phyloP scores from a whole-genome alignment of 1,139 yeast genomes.

The Pichia sp. region DNA sequence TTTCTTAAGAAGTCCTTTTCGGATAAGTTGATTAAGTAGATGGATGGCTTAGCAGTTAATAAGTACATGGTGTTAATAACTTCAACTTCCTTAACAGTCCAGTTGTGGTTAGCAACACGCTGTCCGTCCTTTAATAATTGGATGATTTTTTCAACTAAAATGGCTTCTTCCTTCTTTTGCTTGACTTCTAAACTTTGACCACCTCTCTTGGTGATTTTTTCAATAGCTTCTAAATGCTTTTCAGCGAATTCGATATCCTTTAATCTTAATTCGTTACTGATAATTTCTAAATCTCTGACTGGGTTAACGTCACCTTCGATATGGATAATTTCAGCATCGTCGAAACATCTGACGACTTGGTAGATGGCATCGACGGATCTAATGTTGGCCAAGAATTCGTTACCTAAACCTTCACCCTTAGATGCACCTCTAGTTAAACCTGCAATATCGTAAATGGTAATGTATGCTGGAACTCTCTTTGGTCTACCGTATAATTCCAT shows the following conservation, averaged over 20 bases:
- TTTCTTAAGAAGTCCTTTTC: slow-evolving; percentile 95
- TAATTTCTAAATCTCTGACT: slow-evolving; percentile 89
- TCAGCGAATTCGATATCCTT: slow-evolving; percentile 96
- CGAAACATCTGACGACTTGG: slow-evolving; percentile 98
- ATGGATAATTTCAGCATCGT: slow-evolving; percentile 97
- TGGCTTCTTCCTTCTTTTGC: slow-evolving; percentile 91
- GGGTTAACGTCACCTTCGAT: slow-evolving; percentile 99
- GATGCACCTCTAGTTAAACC: slow-evolving; percentile 98
- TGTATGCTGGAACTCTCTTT: slow-evolving; percentile 82
- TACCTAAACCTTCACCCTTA: slow-evolving; percentile 98
- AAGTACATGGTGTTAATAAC: slow-evolving; percentile 81
- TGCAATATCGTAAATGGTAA: slow-evolving; percentile 96
- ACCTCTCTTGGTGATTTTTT: slow-evolving; percentile 87
- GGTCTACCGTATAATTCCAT: slow-evolving; percentile 48
- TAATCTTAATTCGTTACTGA: slow-evolving; percentile 87
- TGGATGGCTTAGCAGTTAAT: slow-evolving; percentile 95
- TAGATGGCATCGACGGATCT: slow-evolving; percentile 98
- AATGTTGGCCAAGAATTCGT: slow-evolving; percentile 95
- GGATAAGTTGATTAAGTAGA: slow-evolving; percentile 89
- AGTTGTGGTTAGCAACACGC: slow-evolving; percentile 86
- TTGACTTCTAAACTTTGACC: slow-evolving; percentile 96
- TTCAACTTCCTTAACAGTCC: slow-evolving; percentile 92
- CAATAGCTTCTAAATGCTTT: slow-evolving; percentile 85
- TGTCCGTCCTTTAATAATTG: slow-evolving; percentile 76
- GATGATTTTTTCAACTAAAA: slow-evolving; percentile 74